A percentile compares a stretch with the other conserved stretches of the same genome.
phyloP scores from a whole-genome alignment of 768 basidiomycete species.

The Tulasnella sp. region DNA sequence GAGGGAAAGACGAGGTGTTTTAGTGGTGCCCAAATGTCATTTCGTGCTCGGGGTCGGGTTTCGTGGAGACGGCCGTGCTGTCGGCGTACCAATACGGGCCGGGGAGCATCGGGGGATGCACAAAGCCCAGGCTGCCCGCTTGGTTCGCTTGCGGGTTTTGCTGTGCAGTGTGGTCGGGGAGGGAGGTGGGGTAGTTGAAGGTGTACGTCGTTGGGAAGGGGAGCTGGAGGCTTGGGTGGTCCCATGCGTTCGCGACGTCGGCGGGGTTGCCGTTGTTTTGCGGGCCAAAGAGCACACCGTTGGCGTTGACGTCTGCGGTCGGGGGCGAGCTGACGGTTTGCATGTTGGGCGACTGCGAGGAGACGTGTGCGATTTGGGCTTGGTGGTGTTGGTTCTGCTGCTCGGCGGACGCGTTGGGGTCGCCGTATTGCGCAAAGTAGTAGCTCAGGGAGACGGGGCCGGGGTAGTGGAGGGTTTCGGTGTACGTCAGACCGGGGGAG shows the following conservation, averaged over 20 bases:
- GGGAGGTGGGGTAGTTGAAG: neutral
- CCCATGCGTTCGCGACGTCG: neutral
- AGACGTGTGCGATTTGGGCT: neutral
- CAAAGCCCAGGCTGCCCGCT: neutral
- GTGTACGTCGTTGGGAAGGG: slow-evolving; percentile 6
- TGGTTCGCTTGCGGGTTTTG: neutral
- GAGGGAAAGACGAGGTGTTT: too few relatives aligned
- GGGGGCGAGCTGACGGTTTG: neutral
- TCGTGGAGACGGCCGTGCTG: neutral
- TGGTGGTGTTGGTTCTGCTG: neutral
- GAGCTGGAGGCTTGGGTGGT: slow-evolving; percentile 8
- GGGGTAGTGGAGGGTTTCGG: slow-evolving; percentile 17
- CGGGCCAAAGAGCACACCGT: neutral
- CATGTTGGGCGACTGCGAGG: neutral
- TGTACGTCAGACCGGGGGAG: slow-evolving; percentile 16
- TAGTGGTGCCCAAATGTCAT: slow-evolving; percentile 9
- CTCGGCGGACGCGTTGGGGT: neutral
- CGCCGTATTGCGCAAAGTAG: slow-evolving; percentile 3
- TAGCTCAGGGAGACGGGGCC: slow-evolving; percentile 14
- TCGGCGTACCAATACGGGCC: neutral
- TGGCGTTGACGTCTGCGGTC: neutral
- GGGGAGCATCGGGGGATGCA: slow-evolving; percentile 12
- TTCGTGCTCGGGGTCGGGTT: slow-evolving; percentile 9
- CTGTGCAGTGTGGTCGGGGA: neutral
- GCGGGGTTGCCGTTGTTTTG: neutral